Percentiles rank a stretch among this genome's conserved stretches.
Evolutionary conservation across 139 green algal genomes (phyloP).

Genomic region (Edaphochlamys debaryana): DNA sequence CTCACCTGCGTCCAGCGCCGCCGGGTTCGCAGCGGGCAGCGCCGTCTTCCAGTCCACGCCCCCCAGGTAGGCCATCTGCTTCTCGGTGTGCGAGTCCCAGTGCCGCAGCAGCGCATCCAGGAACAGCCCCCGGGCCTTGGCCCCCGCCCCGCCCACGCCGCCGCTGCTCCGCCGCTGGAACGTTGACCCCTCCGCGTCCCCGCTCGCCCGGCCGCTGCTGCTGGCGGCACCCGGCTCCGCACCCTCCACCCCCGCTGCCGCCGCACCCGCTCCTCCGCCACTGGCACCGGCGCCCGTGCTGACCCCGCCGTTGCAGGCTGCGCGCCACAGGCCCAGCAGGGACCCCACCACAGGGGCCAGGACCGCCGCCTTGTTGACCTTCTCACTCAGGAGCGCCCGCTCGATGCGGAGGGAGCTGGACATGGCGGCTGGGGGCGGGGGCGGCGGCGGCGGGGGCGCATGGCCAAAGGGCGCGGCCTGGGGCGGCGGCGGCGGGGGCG

Average conservation of each 20-base stretch:
- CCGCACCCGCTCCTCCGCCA: neutral
- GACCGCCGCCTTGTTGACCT: constrained; percentile 51
- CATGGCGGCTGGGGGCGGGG: neutral
- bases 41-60: constrained; percentile 42
- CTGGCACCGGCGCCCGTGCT: neutral
- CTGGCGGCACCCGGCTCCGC: too few species aligned
- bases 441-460: neutral
- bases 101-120: constrained; percentile 38
- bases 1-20: constrained; percentile 21
- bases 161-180: too few species aligned
- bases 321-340: constrained; percentile 59
- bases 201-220: too few species aligned
- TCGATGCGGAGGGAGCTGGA: constrained; percentile 24
- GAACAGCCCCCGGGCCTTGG: constrained; percentile 6
- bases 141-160: neutral
- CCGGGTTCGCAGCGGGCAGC: constrained; percentile 24
- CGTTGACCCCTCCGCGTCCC: too few species aligned
- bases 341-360: constrained; percentile 70
- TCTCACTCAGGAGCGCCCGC: constrained; percentile 39
- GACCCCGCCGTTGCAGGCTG: too few species aligned
- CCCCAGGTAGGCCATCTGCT: constrained; percentile 31
- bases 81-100: neutral
- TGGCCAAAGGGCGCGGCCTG: neutral
- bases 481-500: too few species aligned
- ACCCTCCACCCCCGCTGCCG: neutral